Conservation (phyloP, 306 rosid genomes). For the Cicer yamashitae region DNA sequence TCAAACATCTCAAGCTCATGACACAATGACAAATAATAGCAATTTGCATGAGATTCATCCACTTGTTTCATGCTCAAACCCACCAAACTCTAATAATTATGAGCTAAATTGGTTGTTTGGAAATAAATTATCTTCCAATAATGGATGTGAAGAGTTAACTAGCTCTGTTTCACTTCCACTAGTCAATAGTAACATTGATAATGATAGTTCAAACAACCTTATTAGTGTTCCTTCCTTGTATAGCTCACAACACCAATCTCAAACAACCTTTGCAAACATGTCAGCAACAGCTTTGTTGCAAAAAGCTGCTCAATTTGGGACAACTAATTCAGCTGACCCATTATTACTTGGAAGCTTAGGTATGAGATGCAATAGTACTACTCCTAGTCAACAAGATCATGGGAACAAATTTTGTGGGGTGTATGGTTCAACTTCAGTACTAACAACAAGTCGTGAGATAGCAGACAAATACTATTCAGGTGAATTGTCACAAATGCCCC, state of each 20-base stretch:
- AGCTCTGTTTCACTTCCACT: slow-evolving; percentile 53
- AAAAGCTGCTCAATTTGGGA: slow-evolving; percentile 84
- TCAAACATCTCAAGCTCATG: slow-evolving; percentile 50
- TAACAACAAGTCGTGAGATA: slow-evolving; percentile 38
- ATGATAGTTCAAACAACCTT: slow-evolving; percentile 43
- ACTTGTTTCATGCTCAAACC: slow-evolving; percentile 24
- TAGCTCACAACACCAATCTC: slow-evolving; percentile 61
- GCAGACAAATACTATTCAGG: slow-evolving; percentile 50
- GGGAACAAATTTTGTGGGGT: slow-evolving; percentile 55
- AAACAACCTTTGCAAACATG: slow-evolving; percentile 55
- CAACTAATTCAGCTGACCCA: slow-evolving; percentile 61
- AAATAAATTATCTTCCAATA: slow-evolving; percentile 51
- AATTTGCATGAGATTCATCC: slow-evolving; percentile 51
- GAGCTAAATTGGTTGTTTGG: slow-evolving; percentile 72
- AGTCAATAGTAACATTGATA: slow-evolving; percentile 38
- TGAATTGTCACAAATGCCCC: slow-evolving; percentile 57
- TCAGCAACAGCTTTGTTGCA: slow-evolving; percentile 95
- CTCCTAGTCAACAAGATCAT: slow-evolving; percentile 53
- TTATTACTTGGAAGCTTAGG: slow-evolving; percentile 67
- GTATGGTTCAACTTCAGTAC: slow-evolving; percentile 51
- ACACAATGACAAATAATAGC: slow-evolving; percentile 33
- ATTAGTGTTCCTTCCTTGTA: slow-evolving; percentile 73
- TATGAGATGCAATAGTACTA: slow-evolving; percentile 48
- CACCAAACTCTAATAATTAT: slow-evolving; percentile 48
- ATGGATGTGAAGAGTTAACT: slow-evolving; percentile 49